A percentile compares a stretch with the other conserved stretches of the same genome.
phyloP scores from a whole-genome alignment of 2,329 filamentous ascomycete species.

The Neofusicoccum ribis region DNA sequence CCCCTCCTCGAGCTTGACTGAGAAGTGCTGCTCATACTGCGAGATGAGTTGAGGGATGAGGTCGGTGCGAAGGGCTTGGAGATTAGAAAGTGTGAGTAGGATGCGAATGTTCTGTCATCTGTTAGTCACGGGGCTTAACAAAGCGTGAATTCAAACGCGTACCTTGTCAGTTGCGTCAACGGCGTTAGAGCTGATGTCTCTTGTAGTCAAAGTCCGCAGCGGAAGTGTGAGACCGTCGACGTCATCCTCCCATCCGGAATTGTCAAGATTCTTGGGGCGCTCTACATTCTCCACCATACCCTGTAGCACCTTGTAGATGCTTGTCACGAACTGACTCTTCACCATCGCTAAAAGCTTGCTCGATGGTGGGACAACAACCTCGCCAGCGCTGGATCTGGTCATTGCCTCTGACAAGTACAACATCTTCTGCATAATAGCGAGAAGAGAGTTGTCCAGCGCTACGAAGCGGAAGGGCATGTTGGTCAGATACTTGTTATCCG shows the following conservation, averaged over 20 bases:
- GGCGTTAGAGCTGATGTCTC: conserved; percentile 31
- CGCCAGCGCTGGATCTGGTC: conserved; percentile 70
- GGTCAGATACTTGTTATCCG: conserved; percentile 82
- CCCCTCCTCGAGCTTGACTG: conserved; percentile 88
- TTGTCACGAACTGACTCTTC: conserved; percentile 86
- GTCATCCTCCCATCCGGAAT: conserved; percentile 55
- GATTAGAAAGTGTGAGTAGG: conserved; percentile 89
- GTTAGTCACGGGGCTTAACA: background rate
- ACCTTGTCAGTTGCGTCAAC: conserved; percentile 40
- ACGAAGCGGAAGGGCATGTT: conserved; percentile 86
- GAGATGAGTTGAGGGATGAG: conserved; percentile 85
- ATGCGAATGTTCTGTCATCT: conserved; percentile 76
- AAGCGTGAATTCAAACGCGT: conserved; percentile 10
- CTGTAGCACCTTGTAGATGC: conserved; percentile 88
- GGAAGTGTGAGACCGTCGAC: conserved; percentile 49
- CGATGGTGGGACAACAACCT: conserved; percentile 83
- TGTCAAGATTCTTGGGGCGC: conserved; percentile 64
- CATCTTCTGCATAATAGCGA: conserved; percentile 90
- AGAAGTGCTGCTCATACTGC: conserved; percentile 91
- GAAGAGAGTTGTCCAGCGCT: conserved; percentile 77
- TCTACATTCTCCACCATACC: conserved; percentile 98
- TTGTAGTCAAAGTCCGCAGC: conserved; percentile 16
- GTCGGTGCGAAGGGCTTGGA: conserved; percentile 77
- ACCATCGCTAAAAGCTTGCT: conserved; percentile 89
- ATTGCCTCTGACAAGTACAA: conserved; percentile 87